Conservation (phyloP, 1,284 basidiomycete genomes). For the Leccinum huronense region DNA sequence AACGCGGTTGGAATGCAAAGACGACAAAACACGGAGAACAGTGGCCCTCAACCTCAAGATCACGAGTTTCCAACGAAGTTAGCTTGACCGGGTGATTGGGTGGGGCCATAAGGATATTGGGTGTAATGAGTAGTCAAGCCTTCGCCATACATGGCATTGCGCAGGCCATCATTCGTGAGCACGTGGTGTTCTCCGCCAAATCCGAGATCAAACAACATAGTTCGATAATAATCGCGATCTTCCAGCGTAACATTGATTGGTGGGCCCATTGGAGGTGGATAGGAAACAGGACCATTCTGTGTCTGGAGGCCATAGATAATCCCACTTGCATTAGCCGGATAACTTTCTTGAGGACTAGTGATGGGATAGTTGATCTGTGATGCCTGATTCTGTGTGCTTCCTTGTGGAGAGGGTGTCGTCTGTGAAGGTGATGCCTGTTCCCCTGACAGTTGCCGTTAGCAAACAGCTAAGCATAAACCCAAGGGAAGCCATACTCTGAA, state of each 20-base stretch:
- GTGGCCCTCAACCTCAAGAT: not conserved
- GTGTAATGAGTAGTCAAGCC: conserved; percentile 30
- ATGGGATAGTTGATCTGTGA: conserved; percentile 24
- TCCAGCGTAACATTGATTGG: conserved; percentile 38
- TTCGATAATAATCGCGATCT: conserved; percentile 65
- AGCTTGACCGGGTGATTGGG: conserved; percentile 28
- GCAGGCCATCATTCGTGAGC: conserved; percentile 25
- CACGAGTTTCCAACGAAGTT: conserved; percentile 27
- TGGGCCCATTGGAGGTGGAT: conserved; percentile 19
- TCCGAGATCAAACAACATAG: conserved; percentile 69
- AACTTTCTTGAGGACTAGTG: conserved; percentile 23
- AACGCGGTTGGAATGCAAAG: not conserved
- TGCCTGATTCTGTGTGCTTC: conserved; percentile 11
- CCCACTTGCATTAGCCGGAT: conserved; percentile 17
- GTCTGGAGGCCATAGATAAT: conserved; percentile 19
- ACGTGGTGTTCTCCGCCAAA: conserved; percentile 46
- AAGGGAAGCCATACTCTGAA: conserved; percentile 41
- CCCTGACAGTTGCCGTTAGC: conserved; percentile 20
- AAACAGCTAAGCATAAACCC: not conserved
- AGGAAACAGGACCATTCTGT: conserved; percentile 21
- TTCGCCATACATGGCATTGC: conserved; percentile 29
- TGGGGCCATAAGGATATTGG: conserved; percentile 33
- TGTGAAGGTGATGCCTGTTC: conserved; percentile 27
- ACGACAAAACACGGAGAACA: conserved; percentile 3
- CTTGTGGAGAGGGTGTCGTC: conserved; percentile 29